A percentile compares a stretch with the other conserved stretches of the same genome.
Conservation (phyloP, 1,284 basidiomycete species). For the Tilletia setariae region DNA sequence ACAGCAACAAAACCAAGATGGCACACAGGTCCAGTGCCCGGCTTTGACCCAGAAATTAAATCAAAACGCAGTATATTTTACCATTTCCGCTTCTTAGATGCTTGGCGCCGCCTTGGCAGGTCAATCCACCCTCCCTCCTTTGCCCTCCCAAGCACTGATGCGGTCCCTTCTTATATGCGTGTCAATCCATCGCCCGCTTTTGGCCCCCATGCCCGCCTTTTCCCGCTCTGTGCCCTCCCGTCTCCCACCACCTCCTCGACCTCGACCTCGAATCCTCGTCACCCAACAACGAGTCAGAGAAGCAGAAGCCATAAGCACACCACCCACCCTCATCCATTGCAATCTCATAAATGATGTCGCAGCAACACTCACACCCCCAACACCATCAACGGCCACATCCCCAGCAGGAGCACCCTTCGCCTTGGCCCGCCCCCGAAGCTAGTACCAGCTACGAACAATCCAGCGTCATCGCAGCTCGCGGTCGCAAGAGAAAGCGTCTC, state of each 20-base stretch:
- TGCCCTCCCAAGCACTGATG: neutral
- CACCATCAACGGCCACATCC: slow-evolving; percentile 5
- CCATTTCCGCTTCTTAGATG: too few relatives aligned
- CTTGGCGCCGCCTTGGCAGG: too few relatives aligned
- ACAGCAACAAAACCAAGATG: too few relatives aligned
- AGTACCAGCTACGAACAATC: neutral
- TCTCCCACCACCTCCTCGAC: neutral
- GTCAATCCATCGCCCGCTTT: neutral
- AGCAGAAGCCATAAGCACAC: too few relatives aligned
- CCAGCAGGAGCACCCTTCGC: neutral
- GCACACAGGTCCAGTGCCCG: too few relatives aligned
- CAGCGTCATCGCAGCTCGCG: slow-evolving; percentile 35
- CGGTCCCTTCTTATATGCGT: neutral
- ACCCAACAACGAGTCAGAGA: too few relatives aligned
- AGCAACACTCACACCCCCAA: neutral
- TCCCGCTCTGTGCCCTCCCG: neutral
- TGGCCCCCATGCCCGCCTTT: neutral
- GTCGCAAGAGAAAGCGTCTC: slow-evolving; percentile 47
- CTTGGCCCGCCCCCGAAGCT: neutral
- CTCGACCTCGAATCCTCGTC: neutral
- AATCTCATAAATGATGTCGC: neutral
- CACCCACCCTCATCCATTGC: neutral
- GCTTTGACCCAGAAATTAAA: too few relatives aligned
- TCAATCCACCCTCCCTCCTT: too few relatives aligned
- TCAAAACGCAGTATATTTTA: too few relatives aligned